Evolutionary conservation across 345 rosid genomes (phyloP), one percentile per base, ranked within the genome.

Genomic region (Gossypium ekmanianum): DNA sequence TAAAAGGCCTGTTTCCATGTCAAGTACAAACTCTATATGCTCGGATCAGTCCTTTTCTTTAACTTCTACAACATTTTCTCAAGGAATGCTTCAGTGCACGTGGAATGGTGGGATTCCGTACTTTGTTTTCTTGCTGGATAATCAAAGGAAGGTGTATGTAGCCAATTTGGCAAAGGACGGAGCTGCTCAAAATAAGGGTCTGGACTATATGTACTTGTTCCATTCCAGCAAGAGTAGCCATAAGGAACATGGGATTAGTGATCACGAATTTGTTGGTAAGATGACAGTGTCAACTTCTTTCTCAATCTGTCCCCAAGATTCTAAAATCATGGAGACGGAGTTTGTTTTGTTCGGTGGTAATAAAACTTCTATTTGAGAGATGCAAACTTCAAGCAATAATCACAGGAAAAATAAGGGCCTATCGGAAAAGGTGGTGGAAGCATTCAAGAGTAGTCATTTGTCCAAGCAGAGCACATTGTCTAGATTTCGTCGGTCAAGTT

Each of bases 101-200:
- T 90, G 93, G 98, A 88, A 86, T 78, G 83, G 77, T 79, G 87
- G 84, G 76, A 81, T 67, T 43, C 99, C 93, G 0, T 88, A 82
- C 80, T 95, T 91, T 80, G 89, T 88, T 74, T 92, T 91, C 85
- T 93, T 97, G 14, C 13, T 91, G 14, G 98, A 91, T 84, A 85
- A 87, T 61, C 88, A 83, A 79, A 89, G 79, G 76, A 88, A 89
- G 79, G 84, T 83, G 45, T 92, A 87, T 79, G 81, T 87, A 45
- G 94, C 96, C 55, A 81, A 78, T 81, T 78, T 92, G 80, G 79
- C 77, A 64, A 87, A 74, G 29, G 82, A 63, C 66, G 85, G 82
- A 11, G 74, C 86, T 3, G 74, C 79, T 7, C 78, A 78, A 45
- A 75, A 76, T 72, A 65, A 56, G 51, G 81, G 81, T 43, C 77